Percentiles rank a stretch among this genome's conserved stretches.
phyloP scores from a whole-genome alignment of 495 filamentous ascomycete genomes.

The Tuber calosporum region DNA sequence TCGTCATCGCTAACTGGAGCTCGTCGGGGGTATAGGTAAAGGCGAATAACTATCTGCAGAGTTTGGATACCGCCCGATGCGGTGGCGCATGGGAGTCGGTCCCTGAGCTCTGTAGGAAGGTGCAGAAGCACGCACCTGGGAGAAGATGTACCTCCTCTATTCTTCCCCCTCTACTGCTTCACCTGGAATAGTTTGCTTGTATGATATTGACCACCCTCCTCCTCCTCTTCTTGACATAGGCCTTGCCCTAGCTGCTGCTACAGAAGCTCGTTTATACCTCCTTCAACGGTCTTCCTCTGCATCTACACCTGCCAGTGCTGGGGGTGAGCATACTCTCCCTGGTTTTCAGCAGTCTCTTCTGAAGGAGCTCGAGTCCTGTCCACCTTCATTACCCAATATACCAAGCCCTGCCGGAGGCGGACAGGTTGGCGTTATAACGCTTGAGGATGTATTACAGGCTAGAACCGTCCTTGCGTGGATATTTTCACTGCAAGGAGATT shows the following conservation, averaged over 20 bases:
- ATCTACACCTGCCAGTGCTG: conserved; percentile 10
- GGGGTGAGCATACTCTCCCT: conserved; percentile 18
- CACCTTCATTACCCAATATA: conserved; percentile 19
- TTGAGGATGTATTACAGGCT: conserved; percentile 39
- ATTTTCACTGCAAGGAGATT: conserved; percentile 31
- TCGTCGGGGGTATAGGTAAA: conserved; percentile 51
- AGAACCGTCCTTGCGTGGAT: conserved; percentile 39
- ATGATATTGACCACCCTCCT: conserved; percentile 12
- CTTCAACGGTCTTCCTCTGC: conserved; percentile 20
- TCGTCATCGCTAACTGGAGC: not conserved
- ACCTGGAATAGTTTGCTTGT: conserved; percentile 8
- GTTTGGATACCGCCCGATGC: conserved; percentile 79
- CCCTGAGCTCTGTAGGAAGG: conserved; percentile 79
- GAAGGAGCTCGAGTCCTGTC: conserved; percentile 23
- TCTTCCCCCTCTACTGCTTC: not conserved
- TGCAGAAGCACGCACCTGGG: conserved; percentile 86
- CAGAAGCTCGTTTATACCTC: conserved; percentile 33
- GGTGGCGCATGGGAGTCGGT: conserved; percentile 81
- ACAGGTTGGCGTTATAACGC: conserved; percentile 30
- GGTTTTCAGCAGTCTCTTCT: conserved; percentile 23
- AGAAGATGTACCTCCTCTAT: conserved; percentile 60
- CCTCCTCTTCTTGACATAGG: conserved; percentile 18
- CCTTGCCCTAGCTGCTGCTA: conserved; percentile 33
- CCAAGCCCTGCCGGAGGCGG: conserved; percentile 36
- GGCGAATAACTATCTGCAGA: conserved; percentile 68